phyloP scores from a whole-genome alignment of 1,139 yeast species.

The Magnusiomyces magnusii region DNA sequence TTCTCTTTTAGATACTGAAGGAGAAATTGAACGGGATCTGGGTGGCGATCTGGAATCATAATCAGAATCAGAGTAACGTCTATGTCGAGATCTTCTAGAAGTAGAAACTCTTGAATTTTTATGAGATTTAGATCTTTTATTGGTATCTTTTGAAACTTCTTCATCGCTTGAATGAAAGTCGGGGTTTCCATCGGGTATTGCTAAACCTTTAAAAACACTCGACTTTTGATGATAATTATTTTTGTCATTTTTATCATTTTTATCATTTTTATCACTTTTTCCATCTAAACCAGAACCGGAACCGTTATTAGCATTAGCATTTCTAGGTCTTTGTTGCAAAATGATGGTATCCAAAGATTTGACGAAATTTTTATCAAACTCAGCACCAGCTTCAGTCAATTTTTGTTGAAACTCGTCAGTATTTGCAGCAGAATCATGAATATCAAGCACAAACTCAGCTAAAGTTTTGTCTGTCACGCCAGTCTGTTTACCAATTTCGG shows the following conservation, averaged over 20 bases:
- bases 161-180: background rate
- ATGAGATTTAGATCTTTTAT: background rate
- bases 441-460: constrained; percentile 49
- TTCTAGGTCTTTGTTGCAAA: constrained; percentile 29
- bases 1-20: constrained; percentile 1
- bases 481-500: constrained; percentile 30
- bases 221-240: background rate
- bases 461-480: constrained; percentile 39
- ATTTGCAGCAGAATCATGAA: constrained; percentile 38
- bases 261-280: background rate
- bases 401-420: constrained; percentile 38
- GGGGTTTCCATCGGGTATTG: constrained; percentile 20
- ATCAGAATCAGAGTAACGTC: background rate
- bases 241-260: background rate
- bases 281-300: background rate
- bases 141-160: background rate
- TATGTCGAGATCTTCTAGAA: background rate
- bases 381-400: constrained; percentile 55
- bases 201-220: constrained; percentile 18
- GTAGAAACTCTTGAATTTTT: background rate
- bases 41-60: background rate
- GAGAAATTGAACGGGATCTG: background rate
- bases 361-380: constrained; percentile 44
- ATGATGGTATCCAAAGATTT: constrained; percentile 35
- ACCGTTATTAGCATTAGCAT: background rate